Conservation (phyloP, 2,329 filamentous ascomycete genomes). For the Diaporthe vaccinii region DNA sequence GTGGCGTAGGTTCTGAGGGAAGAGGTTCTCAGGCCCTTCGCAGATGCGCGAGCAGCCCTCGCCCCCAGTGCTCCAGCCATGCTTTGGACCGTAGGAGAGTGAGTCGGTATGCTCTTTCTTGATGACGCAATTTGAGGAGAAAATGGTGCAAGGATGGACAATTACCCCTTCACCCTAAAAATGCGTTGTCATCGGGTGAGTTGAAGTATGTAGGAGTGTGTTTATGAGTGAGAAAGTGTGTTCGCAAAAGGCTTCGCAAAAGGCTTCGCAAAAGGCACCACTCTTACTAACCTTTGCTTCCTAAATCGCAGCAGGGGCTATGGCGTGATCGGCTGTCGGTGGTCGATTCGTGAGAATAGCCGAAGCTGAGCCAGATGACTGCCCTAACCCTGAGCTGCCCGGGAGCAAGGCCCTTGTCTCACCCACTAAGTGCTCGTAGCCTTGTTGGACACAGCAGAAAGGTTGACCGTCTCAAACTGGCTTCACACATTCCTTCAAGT, state of each 20-base stretch:
- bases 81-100: neutral
- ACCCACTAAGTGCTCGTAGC: too few relatives aligned
- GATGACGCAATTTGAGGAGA: too few relatives aligned
- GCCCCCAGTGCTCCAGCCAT: slow-evolving; percentile 37
- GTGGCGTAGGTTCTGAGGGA: slow-evolving; percentile 39
- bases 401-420: too few relatives aligned
- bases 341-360: neutral
- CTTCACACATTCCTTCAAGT: too few relatives aligned
- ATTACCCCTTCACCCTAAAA: neutral
- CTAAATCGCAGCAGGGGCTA: slow-evolving; percentile 20
- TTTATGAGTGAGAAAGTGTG: neutral
- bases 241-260: neutral
- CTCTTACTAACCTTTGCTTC: slow-evolving; percentile 9
- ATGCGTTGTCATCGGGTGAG: neutral
- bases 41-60: slow-evolving; percentile 34
- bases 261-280: slow-evolving; percentile 3
- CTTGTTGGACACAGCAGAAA: too few relatives aligned
- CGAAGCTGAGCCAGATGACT: neutral
- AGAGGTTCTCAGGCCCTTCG: slow-evolving; percentile 13
- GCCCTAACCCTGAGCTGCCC: neutral
- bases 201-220: neutral
- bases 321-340: slow-evolving; percentile 35
- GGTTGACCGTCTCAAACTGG: too few relatives aligned
- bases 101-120: neutral
- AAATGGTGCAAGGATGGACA: neutral